Evolutionary conservation across 306 rosid genomes (phyloP), one percentile per base, ranked within the genome.

Genomic region (Lotus japonicus): DNA sequence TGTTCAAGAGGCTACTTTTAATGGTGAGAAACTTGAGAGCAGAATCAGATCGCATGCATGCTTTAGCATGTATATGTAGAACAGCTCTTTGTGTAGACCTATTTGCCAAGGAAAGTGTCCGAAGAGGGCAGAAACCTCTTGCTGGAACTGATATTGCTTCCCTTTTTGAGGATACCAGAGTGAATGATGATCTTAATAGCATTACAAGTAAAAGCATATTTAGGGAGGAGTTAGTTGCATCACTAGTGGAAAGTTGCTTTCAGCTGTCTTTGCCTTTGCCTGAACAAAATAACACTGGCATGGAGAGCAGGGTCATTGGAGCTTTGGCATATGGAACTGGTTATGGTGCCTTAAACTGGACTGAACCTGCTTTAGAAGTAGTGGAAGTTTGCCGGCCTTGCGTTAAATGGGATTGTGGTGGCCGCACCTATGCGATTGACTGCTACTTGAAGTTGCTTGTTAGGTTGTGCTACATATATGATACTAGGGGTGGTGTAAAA

Each of bases 241-340:
- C 99, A 11, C 86, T 94, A 19, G 97, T 94, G 62, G 99, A 94
- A 74, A 94, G 99, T 81, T 94, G 99, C 84, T 94, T 94, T 77
- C 99, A 90, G 89, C 76, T 94, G 80, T 94, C 99, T 67, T 78
- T 94, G 75, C 99, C 99, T 79, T 84, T 94, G 83, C 96, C 99
- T 57, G 99, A 94, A 82, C 99, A 90, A 66, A 88, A 84, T 49
- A 90, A 82, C 81, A 44, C 99, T 0, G 97, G 97, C 76, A 94
- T 77, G 91, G 99, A 94, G 85, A 80, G 97, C 87, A 85, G 99
- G 84, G 99, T 94, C 64, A 94, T 94, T 76, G 99, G 99, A 70
- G 99, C 99, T 64, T 83, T 94, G 86, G 99, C 99, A 28, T 94
- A 94, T 62, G 99, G 99, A 81, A 94, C 99, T 70, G 99, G 99